Conservation (phyloP, 768 basidiomycete species). For the Collybiopsis luxurians region DNA sequence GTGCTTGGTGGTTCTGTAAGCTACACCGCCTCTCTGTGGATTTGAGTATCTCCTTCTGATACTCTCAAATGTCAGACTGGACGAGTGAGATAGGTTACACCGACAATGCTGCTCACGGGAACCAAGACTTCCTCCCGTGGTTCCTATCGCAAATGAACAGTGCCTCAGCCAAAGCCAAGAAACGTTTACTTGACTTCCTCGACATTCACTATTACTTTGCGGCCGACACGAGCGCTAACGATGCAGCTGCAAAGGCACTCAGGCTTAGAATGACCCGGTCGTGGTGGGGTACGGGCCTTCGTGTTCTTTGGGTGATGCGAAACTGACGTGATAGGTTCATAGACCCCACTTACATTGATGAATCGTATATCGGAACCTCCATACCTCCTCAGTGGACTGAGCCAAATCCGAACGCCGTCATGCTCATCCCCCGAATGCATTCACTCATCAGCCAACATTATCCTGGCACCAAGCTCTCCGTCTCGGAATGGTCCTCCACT, state of each 20-base stretch:
- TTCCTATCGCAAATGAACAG: constrained; percentile 49
- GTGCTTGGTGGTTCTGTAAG: constrained; percentile 46
- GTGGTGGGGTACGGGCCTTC: constrained; percentile 37
- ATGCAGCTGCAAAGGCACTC: constrained; percentile 48
- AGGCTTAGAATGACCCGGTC: constrained; percentile 49
- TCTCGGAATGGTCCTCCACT: constrained; percentile 50
- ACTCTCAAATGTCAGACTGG: constrained; percentile 38
- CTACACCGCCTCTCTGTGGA: background rate
- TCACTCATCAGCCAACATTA: constrained; percentile 46
- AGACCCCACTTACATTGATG: constrained; percentile 50
- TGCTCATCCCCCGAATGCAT: constrained; percentile 49
- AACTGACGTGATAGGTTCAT: constrained; percentile 10
- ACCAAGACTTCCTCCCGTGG: constrained; percentile 56
- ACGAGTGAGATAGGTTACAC: constrained; percentile 45
- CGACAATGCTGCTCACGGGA: constrained; percentile 49
- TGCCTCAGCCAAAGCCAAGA: constrained; percentile 29
- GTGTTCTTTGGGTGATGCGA: background rate
- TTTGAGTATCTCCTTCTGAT: background rate
- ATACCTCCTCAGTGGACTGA: constrained; percentile 41
- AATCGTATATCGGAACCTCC: constrained; percentile 46
- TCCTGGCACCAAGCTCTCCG: constrained; percentile 54
- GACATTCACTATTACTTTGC: constrained; percentile 58
- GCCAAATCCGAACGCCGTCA: constrained; percentile 39
- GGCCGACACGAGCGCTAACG: constrained; percentile 50
- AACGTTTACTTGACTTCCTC: constrained; percentile 50